Conservation (phyloP, 352 stramenopile genomes). For the Globisporangium spiculum region DNA sequence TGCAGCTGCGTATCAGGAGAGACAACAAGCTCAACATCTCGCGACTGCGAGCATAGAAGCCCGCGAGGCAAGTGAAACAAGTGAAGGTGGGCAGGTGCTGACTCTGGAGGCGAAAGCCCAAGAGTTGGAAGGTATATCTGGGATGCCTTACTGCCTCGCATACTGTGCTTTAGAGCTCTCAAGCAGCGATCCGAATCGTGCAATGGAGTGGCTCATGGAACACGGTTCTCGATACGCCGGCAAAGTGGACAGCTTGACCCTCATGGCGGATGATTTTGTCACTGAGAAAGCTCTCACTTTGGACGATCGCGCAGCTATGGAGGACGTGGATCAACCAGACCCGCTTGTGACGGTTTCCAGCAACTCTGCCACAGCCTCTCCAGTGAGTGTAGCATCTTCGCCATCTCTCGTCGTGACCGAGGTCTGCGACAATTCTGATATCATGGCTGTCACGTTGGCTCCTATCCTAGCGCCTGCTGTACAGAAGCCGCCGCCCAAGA, state of each 20-base stretch:
- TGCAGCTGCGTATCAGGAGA: conserved; percentile 72
- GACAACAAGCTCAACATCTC: conserved; percentile 55
- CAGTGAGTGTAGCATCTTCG: not conserved
- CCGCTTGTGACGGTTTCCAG: conserved; percentile 42
- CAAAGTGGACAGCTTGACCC: conserved; percentile 39
- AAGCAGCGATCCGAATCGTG: conserved; percentile 77
- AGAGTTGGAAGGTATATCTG: conserved; percentile 75
- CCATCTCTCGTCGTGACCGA: conserved; percentile 17
- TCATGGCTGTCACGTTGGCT: conserved; percentile 76
- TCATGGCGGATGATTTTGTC: conserved; percentile 50
- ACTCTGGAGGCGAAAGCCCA: conserved; percentile 58
- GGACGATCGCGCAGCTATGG: conserved; percentile 61
- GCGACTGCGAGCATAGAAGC: conserved; percentile 40
- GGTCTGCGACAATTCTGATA: conserved; percentile 45
- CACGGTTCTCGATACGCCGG: conserved; percentile 61
- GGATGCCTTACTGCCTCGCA: conserved; percentile 63
- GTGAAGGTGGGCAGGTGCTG: conserved; percentile 15
- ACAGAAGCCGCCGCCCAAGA: conserved; percentile 22
- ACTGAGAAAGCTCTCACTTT: conserved; percentile 42
- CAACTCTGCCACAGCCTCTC: conserved; percentile 6
- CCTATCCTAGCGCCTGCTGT: conserved; percentile 60
- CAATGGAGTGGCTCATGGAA: conserved; percentile 89
- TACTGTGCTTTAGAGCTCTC: conserved; percentile 72
- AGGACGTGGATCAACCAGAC: conserved; percentile 77
- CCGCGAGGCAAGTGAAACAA: conserved; percentile 19